Conservation (phyloP, 2,329 filamentous ascomycete genomes). For the Epicoccum nigrum region DNA sequence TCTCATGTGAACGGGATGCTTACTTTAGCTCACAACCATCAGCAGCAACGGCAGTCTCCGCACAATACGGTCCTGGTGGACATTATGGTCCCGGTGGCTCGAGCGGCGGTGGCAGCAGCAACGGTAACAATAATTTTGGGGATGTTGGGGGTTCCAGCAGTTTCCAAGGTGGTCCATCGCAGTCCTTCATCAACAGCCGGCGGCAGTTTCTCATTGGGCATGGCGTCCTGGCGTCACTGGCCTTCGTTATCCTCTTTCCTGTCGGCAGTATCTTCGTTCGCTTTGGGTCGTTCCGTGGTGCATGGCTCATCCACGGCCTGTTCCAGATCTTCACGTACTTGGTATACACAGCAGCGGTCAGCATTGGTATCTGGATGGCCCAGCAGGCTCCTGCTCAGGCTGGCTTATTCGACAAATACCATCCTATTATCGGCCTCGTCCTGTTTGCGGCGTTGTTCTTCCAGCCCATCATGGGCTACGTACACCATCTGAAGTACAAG, state of each 20-base stretch:
- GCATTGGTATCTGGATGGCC: constrained; percentile 58
- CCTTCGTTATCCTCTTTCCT: constrained; percentile 54
- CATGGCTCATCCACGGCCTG: constrained; percentile 51
- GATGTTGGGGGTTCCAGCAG: constrained; percentile 7
- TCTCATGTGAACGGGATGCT: neutral
- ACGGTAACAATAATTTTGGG: constrained; percentile 4
- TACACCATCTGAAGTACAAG: constrained; percentile 59
- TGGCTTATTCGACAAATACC: constrained; percentile 47
- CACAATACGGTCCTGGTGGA: constrained; percentile 22
- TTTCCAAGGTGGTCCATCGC: constrained; percentile 10
- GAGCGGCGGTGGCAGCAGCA: constrained; percentile 1
- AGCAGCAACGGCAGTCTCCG: constrained; percentile 21
- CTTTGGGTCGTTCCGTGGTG: constrained; percentile 48
- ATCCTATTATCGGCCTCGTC: constrained; percentile 61
- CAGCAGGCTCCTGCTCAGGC: constrained; percentile 31
- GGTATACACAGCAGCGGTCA: constrained; percentile 57
- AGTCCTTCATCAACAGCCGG: constrained; percentile 17
- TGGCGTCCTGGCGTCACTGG: constrained; percentile 51
- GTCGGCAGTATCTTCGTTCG: constrained; percentile 53
- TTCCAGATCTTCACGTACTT: constrained; percentile 58
- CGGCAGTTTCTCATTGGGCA: constrained; percentile 48
- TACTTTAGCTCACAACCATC: constrained; percentile 7
- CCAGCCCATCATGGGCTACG: constrained; percentile 58
- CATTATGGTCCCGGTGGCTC: constrained; percentile 6
- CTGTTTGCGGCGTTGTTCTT: constrained; percentile 59